These are phyloP conservation scores for Mycena epipterygia DNA, from an alignment of 768 basidiomycete species.

Conservation along the genomic window DNA sequence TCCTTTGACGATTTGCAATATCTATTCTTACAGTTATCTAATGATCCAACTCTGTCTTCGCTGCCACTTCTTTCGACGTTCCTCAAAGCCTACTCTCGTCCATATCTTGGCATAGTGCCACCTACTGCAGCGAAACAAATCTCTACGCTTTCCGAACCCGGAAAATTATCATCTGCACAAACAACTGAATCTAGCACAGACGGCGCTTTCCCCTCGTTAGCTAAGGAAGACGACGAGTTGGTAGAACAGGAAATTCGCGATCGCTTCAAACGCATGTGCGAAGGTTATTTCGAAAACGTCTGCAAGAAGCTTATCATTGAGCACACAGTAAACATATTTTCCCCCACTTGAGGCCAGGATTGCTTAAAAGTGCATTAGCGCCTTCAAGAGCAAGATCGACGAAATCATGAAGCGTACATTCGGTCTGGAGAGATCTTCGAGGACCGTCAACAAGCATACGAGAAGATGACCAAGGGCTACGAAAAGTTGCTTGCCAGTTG, in stretches of 20 bases:
- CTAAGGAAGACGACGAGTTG: conserved; percentile 76
- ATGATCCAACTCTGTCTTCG: conserved; percentile 88
- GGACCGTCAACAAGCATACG: conserved; percentile 98
- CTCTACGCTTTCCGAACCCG: conserved; percentile 65
- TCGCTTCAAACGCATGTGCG: conserved; percentile 92
- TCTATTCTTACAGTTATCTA: conserved; percentile 73
- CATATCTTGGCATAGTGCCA: conserved; percentile 86
- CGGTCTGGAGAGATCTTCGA: conserved; percentile 99
- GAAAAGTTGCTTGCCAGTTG: conserved; percentile 92
- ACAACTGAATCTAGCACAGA: conserved; percentile 39
- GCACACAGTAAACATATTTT: conserved; percentile 74
- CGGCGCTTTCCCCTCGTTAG: conserved; percentile 55
- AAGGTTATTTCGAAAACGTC: conserved; percentile 93
- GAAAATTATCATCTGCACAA: conserved; percentile 61
- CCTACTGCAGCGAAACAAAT: conserved; percentile 70
- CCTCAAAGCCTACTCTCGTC: conserved; percentile 90
- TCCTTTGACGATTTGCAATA: conserved; percentile 26
- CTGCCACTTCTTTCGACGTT: conserved; percentile 93
- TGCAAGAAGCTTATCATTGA: conserved; percentile 93
- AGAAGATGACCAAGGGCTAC: conserved; percentile 97
- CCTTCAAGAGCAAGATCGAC: conserved; percentile 95
- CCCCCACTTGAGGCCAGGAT: not conserved
- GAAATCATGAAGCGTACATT: conserved; percentile 99
- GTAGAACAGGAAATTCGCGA: conserved; percentile 90
- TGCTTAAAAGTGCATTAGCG: conserved; percentile 62